Evolutionary conservation across 345 rosid species (phyloP).

Genomic region (Microcos paniculata): DNA sequence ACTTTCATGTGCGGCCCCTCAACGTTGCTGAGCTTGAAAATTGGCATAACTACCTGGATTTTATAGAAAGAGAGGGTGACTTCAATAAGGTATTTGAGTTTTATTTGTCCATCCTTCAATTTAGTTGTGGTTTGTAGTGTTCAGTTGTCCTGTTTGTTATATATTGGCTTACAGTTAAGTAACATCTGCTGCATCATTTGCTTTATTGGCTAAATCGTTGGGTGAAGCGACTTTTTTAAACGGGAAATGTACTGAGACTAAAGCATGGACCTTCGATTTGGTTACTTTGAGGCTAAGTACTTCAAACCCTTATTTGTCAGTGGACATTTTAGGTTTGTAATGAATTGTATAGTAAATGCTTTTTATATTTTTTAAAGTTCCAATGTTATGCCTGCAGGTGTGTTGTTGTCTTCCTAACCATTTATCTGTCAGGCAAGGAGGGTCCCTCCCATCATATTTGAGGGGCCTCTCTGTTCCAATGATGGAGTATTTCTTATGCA

Average conservation of each 20-base stretch:
- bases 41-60: slow-evolving; percentile 90
- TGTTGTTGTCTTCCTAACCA: slow-evolving; percentile 92
- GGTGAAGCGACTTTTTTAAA: slow-evolving; percentile 93
- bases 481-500: slow-evolving; percentile 86
- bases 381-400: slow-evolving; percentile 97
- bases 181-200: slow-evolving; percentile 92
- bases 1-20: slow-evolving; percentile 93
- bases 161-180: slow-evolving; percentile 84
- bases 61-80: slow-evolving; percentile 80
- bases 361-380: slow-evolving; percentile 65
- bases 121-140: slow-evolving; percentile 47
- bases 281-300: slow-evolving; percentile 96
- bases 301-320: slow-evolving; percentile 77
- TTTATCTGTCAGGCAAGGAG: slow-evolving; percentile 95
- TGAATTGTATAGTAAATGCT: slow-evolving; percentile 35
- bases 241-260: slow-evolving; percentile 97
- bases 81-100: slow-evolving; percentile 78
- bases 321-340: slow-evolving; percentile 73
- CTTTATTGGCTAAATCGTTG: slow-evolving; percentile 98
- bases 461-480: slow-evolving; percentile 86
- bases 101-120: slow-evolving; percentile 35
- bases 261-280: slow-evolving; percentile 87
- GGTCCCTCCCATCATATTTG: slow-evolving; percentile 81
- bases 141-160: slow-evolving; percentile 57
- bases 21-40: slow-evolving; percentile 90